Conservation (phyloP, 345 rosid species). For the Eucalyptus tenuipes region DNA sequence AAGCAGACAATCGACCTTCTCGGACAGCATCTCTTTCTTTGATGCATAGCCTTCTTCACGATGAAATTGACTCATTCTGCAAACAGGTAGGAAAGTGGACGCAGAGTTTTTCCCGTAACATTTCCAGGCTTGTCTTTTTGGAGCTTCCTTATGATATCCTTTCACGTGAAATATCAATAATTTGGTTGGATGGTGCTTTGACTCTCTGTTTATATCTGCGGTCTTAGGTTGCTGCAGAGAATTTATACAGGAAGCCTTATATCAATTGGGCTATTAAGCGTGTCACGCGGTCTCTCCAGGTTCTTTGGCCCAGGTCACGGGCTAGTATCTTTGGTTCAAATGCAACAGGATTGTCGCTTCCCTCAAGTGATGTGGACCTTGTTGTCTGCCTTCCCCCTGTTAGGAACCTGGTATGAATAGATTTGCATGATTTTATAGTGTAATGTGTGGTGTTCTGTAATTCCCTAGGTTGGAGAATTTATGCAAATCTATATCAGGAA, state of each 20-base stretch:
- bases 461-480: slow-evolving; percentile 4
- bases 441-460: neutral
- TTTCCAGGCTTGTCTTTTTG: neutral
- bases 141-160: neutral
- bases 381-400: slow-evolving; percentile 98
- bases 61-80: slow-evolving; percentile 82
- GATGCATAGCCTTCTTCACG: slow-evolving; percentile 62
- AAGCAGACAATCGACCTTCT: slow-evolving; percentile 39
- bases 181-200: slow-evolving; percentile 1
- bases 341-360: slow-evolving; percentile 94
- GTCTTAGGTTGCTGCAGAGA: slow-evolving; percentile 70
- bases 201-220: neutral
- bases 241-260: slow-evolving; percentile 74
- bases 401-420: slow-evolving; percentile 71
- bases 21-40: slow-evolving; percentile 47
- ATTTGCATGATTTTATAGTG: neutral
- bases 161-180: neutral
- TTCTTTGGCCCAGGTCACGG: slow-evolving; percentile 95
- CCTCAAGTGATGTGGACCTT: slow-evolving; percentile 97
- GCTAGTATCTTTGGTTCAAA: slow-evolving; percentile 87
- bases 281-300: slow-evolving; percentile 91
- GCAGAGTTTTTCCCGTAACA: neutral
- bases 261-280: slow-evolving; percentile 96
- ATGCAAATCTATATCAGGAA: slow-evolving; percentile 36
- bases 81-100: slow-evolving; percentile 45